A percentile compares a stretch with the other conserved stretches of the same genome.
phyloP scores from a whole-genome alignment of 768 basidiomycete genomes.

The Cantharellus anzutake region DNA sequence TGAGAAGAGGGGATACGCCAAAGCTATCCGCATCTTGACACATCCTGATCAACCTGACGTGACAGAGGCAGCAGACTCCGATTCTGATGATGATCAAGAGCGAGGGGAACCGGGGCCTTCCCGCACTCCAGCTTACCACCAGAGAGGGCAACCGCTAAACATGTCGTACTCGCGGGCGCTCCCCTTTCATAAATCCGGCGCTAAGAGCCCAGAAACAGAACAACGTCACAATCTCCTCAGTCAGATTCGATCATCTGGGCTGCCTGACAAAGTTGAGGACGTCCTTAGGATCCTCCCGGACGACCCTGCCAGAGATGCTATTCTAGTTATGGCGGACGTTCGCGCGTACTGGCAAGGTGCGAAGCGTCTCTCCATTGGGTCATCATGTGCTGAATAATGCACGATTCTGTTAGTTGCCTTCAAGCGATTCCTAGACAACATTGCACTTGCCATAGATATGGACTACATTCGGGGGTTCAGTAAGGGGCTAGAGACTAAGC shows the following conservation, averaged over 20 bases:
- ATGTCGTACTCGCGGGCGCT: too few relatives aligned
- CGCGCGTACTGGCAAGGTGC: conserved; percentile 8
- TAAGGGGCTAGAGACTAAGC: conserved; percentile 24
- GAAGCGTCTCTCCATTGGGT: background rate
- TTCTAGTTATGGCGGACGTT: conserved; percentile 9
- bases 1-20: background rate
- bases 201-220: too few relatives aligned
- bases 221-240: too few relatives aligned
- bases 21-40: background rate
- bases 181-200: too few relatives aligned
- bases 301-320: conserved; percentile 1
- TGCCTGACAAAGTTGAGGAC: background rate
- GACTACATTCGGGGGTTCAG: conserved; percentile 21
- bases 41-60: background rate
- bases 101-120: too few relatives aligned
- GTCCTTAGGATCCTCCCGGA: conserved; percentile 3
- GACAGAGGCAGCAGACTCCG: too few relatives aligned
- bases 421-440: background rate
- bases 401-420: background rate
- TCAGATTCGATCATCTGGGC: too few relatives aligned
- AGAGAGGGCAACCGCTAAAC: too few relatives aligned
- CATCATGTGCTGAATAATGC: background rate
- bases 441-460: background rate
- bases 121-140: too few relatives aligned
- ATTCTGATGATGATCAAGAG: too few relatives aligned